Base-by-base conservation (phyloP, 352 stramenopile species). In the Phytophthora colocasiae region DNA sequence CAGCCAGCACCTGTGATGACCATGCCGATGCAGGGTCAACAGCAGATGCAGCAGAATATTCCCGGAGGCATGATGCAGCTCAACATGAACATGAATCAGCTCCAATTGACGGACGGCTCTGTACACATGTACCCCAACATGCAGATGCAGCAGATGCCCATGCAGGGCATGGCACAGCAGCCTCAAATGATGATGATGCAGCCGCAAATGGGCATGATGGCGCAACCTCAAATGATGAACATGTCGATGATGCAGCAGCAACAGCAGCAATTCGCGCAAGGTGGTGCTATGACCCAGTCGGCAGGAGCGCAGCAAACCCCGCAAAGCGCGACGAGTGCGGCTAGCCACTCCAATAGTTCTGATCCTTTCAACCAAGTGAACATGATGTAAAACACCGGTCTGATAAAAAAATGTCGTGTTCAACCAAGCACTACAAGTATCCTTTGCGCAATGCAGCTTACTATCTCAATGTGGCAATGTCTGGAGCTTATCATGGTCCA, bases 401-500 rank as follows among this genome's bases (percentile, higher is more conserved):
- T 26, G 44, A 43, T 63, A 31, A 22, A 34, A 55, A 9, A 63
- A 32, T 6, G n/a, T 39, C 32, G 40, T 53, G 19, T 45, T 43
- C n/a, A 47, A 44, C 19, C 31, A 14, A 36, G 27, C 6, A 31
- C 27, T 31, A 22, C 22, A 22, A 22, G 22, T 22, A 22, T 22
- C 2, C 1, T 22, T 22, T 22, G 22, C 22, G 22, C 22, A 22
- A 22, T 34, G 29, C 10, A 34, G 29, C 29, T 9, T 34, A 34
- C 8, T 34, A 34, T 31, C 4, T 22, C 27, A 31, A 31, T 31
- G 27, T 31, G 6, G 27, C 6, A 3, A 80, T 87, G 69, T 89
- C 58, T 52, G 73, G 76, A 85, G 79, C 70, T 60, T 90, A 84
- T 87, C 81, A 87, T 90, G 72, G 81, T 84, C 67, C 77, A 73